phyloP scores from a whole-genome alignment of 257 asterid genomes.

The Datura wrightii region DNA sequence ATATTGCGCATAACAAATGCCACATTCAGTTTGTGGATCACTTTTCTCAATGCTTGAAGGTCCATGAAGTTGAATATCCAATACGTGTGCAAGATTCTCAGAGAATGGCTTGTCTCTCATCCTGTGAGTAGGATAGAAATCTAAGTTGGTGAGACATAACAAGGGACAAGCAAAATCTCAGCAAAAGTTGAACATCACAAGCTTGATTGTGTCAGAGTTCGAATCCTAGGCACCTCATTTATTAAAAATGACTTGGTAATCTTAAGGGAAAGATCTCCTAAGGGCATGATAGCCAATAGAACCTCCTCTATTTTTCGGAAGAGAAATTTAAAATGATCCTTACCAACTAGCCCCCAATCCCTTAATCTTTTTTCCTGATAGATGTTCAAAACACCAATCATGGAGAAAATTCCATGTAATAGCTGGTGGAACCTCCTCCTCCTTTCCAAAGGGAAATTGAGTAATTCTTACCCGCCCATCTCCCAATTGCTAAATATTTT shows the following conservation, averaged over 20 bases:
- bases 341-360: neutral
- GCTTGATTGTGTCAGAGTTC: neutral
- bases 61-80: conserved; percentile 59
- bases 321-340: neutral
- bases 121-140: conserved; percentile 43
- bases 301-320: neutral
- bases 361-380: neutral
- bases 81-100: conserved; percentile 59
- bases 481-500: neutral
- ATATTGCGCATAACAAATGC: conserved; percentile 82
- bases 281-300: too few species aligned
- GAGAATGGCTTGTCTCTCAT: conserved; percentile 54
- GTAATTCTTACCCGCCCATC: too few species aligned
- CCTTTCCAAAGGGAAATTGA: too few species aligned
- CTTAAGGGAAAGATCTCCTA: neutral
- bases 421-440: neutral
- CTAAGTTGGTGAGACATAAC: neutral
- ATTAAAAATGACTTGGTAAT: neutral
- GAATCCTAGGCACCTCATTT: conserved; percentile 2
- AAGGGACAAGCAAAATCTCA: neutral
- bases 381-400: neutral
- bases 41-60: conserved; percentile 52
- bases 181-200: neutral
- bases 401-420: neutral
- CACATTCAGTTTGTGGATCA: conserved; percentile 78